Evolutionary conservation across 345 rosid genomes (phyloP), one percentile per base, ranked within the genome.

Genomic region (Zanthoxylum bungeanum): DNA sequence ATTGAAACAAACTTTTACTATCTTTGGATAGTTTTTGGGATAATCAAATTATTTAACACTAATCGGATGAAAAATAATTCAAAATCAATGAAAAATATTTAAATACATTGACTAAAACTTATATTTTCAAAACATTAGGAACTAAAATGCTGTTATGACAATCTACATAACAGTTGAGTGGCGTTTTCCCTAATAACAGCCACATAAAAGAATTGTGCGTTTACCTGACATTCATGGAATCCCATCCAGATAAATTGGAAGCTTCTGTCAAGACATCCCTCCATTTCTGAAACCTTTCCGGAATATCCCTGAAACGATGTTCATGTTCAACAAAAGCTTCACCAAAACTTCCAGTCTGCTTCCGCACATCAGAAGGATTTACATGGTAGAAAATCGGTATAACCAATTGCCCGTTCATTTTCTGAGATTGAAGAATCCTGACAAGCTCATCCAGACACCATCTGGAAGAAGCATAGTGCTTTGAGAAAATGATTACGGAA

Each of bases 371-470:
- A 2, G 59, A 33, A 9, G 63, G 62, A 55, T 53, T 7, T 53
- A 68, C 36, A 19, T 68, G 25, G 47, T 68, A 68, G 39, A 68
- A 67, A 50, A 67, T n/a, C 2, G 71, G 71, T 9, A 50, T 22
- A 30, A 67, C 47, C 5, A 49, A 14, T 12, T 51, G 47, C 4
- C 46, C 19, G 10, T 21, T 10, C 16, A 6, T 44, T 44, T 44
- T 44, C 49, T 44, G 49, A 44, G 49, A 44, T 44, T 14, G 49
- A 44, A 44, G 49, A 44, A 44, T 44, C 49, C 16, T 19, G 6
- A 44, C 49, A 44, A 44, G 49, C 16, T 44, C 49, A 44, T 44
- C 16, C 5, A 44, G 49, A 44, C 49, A 44, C 49, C 49, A 44
- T 44, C 16, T 44, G 49, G 49, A 44, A 44, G 11, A 44, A 14